Base-by-base conservation (phyloP, 2,329 filamentous ascomycete genomes). In the Ceratocystis cubensis region DNA sequence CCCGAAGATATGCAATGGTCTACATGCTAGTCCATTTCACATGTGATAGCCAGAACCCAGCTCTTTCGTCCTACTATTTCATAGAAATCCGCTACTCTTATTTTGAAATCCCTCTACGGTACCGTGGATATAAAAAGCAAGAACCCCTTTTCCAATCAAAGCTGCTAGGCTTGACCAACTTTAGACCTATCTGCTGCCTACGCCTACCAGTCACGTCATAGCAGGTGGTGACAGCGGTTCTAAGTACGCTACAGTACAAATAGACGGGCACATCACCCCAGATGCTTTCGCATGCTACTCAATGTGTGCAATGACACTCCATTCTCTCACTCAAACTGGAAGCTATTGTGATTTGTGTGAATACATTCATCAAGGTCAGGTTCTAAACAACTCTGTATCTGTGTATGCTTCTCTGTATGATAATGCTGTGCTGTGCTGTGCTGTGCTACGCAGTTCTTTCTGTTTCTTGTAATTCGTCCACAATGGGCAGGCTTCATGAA, bases 361-460 rank as follows among this genome's bases (percentile, higher is more conserved):
- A 59, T 59, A 59, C 30, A 59, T 59, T 33, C 28, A 17, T 5
- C 30, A 37, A 59, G 56, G 56, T 20, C 30, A 59, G 33, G 33
- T 33, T 59, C 56, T 59, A 59, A 30, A 59, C 28, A 59, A 37
- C 30, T 59, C 56, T 59, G 56, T 37, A 59, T 59, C 56, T 59
- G 30, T 59, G 56, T 37, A 59, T 59, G 56, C 28, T 59, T 37
- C 25, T 59, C 17, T 37, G 56, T n/a, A 30, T 59, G 56, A n/a
- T 59, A 33, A 30, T 37, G 30, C 56, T 59, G 28, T 41, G 10
- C 37, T 41, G 8, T 41, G 37, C 37, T 41, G 37, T 41, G 37
- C 37, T 41, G 37, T 41, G 37, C 37, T 41, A 41, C 37, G 13
- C 37, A 41, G 37, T 59, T 59, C 56, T 59, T 59, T 59, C 56